Evolutionary conservation across 2,329 filamentous ascomycete species (phyloP).

Genomic region (Penicillium sp.): DNA sequence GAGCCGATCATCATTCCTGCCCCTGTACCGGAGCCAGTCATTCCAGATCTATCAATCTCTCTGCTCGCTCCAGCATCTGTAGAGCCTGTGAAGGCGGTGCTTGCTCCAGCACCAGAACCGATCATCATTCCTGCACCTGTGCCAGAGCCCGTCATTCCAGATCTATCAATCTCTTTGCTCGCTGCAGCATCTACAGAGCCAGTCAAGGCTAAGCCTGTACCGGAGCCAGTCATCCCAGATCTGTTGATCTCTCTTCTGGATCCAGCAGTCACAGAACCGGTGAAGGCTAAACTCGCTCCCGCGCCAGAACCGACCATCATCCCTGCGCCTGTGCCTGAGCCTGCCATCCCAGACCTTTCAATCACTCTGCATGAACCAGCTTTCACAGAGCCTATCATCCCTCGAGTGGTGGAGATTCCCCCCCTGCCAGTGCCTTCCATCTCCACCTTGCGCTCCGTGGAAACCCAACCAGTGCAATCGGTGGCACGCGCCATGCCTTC

Average conservation of each 20-base stretch:
- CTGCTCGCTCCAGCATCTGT: slow-evolving; percentile 29
- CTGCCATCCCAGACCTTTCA: slow-evolving; percentile 24
- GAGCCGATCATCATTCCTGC: slow-evolving; percentile 21
- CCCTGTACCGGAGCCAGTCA: slow-evolving; percentile 15
- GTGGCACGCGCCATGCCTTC: slow-evolving; percentile 31
- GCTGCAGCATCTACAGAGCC: slow-evolving; percentile 37
- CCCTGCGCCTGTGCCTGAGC: slow-evolving; percentile 18
- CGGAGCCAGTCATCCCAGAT: slow-evolving; percentile 21
- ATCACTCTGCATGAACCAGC: slow-evolving; percentile 33
- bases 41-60: slow-evolving; percentile 33
- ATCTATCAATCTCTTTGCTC: slow-evolving; percentile 34
- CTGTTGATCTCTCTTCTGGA: slow-evolving; percentile 34
- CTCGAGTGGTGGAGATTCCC: slow-evolving; percentile 21
- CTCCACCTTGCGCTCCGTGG: slow-evolving; percentile 48
- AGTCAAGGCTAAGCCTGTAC: slow-evolving; percentile 17
- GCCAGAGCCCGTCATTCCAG: slow-evolving; percentile 19
- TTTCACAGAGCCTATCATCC: slow-evolving; percentile 37
- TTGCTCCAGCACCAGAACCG: slow-evolving; percentile 21
- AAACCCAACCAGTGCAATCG: slow-evolving; percentile 49
- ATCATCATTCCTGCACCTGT: slow-evolving; percentile 10
- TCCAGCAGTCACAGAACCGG: slow-evolving; percentile 37
- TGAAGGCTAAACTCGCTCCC: slow-evolving; percentile 20
- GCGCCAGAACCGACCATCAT: slow-evolving; percentile 21
- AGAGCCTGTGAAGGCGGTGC: slow-evolving; percentile 31
- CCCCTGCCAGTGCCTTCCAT: slow-evolving; percentile 37